Percentiles rank a stretch among this genome's conserved stretches.
These are phyloP conservation scores for Arachis hypogaea DNA, from an alignment of 306 rosid genomes.

Conservation along the genomic window DNA sequence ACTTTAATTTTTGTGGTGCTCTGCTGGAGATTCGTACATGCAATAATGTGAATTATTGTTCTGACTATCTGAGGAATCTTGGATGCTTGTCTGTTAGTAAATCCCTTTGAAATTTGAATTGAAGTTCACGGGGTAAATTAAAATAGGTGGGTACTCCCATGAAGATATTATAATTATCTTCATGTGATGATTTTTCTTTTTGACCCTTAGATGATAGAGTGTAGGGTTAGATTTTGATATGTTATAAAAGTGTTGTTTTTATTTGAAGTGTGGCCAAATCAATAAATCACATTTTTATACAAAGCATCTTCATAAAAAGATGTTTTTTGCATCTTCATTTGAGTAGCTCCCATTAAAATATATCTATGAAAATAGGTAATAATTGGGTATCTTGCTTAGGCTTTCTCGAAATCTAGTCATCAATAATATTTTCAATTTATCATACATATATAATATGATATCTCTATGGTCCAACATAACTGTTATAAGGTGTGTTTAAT, in stretches of 20 bases:
- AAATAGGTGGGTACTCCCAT: too few species aligned
- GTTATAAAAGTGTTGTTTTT: too few species aligned
- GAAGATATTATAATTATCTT: too few species aligned
- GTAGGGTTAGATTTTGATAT: too few species aligned
- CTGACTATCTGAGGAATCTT: conserved; percentile 21
- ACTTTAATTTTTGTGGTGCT: background rate
- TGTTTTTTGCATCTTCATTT: too few species aligned
- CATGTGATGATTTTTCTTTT: too few species aligned
- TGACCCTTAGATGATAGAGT: too few species aligned
- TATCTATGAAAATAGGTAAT: background rate
- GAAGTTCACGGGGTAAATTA: background rate
- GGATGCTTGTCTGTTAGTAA: background rate
- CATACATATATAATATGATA: background rate
- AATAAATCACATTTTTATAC: too few species aligned
- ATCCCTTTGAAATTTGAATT: background rate
- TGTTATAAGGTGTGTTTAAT: background rate
- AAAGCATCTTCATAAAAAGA: too few species aligned
- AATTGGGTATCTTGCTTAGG: background rate
- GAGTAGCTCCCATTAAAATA: too few species aligned
- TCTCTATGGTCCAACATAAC: background rate
- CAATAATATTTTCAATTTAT: background rate
- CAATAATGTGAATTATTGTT: conserved; percentile 15
- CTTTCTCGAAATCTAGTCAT: background rate
- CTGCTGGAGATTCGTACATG: conserved; percentile 4
- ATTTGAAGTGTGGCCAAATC: too few species aligned